Base-by-base conservation (phyloP, 306 rosid genomes). In the Herpetospermum pedunculosum region DNA sequence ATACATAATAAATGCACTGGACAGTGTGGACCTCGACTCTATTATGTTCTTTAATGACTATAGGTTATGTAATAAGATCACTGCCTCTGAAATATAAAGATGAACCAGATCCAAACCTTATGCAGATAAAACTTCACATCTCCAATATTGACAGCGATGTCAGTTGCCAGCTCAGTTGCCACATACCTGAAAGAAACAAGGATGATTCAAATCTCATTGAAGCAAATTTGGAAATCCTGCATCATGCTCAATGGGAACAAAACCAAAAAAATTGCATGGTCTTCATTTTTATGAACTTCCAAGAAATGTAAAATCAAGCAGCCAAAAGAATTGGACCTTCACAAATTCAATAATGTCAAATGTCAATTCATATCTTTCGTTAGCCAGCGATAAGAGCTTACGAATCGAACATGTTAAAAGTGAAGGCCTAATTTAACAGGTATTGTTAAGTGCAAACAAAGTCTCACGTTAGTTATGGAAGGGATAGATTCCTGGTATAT, bases 41-140 rank as follows among this genome's bases (percentile, higher is more conserved):
- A 2, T 14, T 10, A 23, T 67, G 29, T 50, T 67, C 35, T 67
- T 12, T 2, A 67, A 19, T 2, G 47, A 13, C 72, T 6, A 23
- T 6, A 23, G 13, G 15, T 64, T 64, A 19, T 64, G 40, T 12
- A 64, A 64, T 37, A 35, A 64, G 30, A 41, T 40, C 34, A 21
- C 32, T 40, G 32, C 50, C n/a, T 19, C 29, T 67, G 72, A 67
- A 75, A 32, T 18, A 77, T 18, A 77, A 76, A 23, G 40, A 43
- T 47, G 40, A 54, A 72, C 65, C 72, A 78, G 75, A 70, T 74
- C 62, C 78, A 80, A 86, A 92, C 98, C 98, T 92, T 92, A n/a
- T 90, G 98, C 58, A 92, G 85, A 83, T 84, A 87, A 83, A 92
- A 92, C 76, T 86, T 90, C 46, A 87, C 89, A 37, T 87, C 87